Conservation (phyloP, 75 land plant species). For the Cryptomeria japonica region DNA sequence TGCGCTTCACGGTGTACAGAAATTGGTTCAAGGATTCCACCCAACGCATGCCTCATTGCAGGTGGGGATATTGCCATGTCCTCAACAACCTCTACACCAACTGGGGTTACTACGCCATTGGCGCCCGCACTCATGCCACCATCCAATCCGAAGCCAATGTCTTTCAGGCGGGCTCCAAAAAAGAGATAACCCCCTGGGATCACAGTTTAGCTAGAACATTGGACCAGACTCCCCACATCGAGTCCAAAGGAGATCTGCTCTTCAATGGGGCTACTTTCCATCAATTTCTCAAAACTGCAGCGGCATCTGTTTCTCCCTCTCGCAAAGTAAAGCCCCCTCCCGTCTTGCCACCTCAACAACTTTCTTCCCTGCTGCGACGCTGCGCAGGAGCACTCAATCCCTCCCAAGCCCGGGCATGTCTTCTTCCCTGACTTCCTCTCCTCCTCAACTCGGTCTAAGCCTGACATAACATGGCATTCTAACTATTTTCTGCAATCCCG, state of each 20-base stretch:
- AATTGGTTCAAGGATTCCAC: conserved; percentile 45
- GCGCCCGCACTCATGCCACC: conserved; percentile 31
- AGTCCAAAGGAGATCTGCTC: conserved; percentile 29
- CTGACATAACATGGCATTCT: no score
- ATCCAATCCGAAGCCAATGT: conserved; percentile 37
- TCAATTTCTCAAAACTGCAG: conserved; percentile 12
- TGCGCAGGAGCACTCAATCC: conserved; percentile 2
- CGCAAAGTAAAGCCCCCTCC: background rate
- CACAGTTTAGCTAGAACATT: background rate
- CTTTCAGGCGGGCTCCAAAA: conserved; percentile 23
- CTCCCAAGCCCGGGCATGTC: background rate
- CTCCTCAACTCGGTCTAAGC: no score
- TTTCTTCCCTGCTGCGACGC: background rate
- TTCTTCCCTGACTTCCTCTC: background rate
- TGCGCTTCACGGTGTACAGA: conserved; percentile 40
- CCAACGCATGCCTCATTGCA: conserved; percentile 55
- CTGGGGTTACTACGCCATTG: conserved; percentile 58
- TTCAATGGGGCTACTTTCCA: conserved; percentile 44
- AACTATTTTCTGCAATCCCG: background rate
- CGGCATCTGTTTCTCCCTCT: background rate
- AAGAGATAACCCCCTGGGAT: conserved; percentile 50
- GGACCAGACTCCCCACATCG: conserved; percentile 26
- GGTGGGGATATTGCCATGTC: conserved; percentile 60
- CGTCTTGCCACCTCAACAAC: background rate
- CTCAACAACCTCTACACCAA: conserved; percentile 48